Conservation (phyloP, 2,329 filamentous ascomycete genomes). For the Cladosporium sp. region DNA sequence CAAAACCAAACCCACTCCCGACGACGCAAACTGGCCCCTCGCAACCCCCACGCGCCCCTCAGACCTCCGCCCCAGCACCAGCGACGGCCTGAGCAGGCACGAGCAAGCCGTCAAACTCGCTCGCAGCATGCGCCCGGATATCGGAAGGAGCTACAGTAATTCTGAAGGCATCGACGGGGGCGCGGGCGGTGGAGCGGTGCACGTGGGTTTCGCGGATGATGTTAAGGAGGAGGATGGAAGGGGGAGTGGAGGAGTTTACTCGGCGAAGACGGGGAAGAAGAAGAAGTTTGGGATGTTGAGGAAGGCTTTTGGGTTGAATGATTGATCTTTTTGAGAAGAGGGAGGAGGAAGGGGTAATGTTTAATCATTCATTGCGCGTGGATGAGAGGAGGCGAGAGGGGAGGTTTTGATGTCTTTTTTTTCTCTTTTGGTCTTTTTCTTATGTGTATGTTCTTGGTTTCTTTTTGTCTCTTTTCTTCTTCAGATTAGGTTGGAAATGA, state of each 20-base stretch:
- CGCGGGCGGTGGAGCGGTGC: neutral
- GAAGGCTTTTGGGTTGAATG: constrained; percentile 58
- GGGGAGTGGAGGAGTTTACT: constrained; percentile 26
- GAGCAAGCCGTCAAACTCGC: constrained; percentile 23
- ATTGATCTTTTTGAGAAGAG: constrained; percentile 34
- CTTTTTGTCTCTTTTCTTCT: too few species aligned
- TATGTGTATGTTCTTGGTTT: neutral
- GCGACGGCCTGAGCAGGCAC: constrained; percentile 24
- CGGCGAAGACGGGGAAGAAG: constrained; percentile 41
- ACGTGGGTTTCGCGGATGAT: constrained; percentile 11
- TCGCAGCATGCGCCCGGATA: constrained; percentile 22
- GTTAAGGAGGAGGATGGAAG: constrained; percentile 18
- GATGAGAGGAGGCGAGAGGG: neutral
- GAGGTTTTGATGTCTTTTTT: neutral
- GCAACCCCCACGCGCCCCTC: constrained; percentile 23
- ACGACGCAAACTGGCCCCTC: constrained; percentile 44
- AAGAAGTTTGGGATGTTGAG: constrained; percentile 66
- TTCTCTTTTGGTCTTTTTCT: neutral
- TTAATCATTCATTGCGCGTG: neutral
- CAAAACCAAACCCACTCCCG: neutral
- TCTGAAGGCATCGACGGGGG: constrained; percentile 14
- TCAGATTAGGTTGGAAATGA: too few species aligned
- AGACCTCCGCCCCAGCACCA: constrained; percentile 27
- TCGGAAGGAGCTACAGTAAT: constrained; percentile 14
- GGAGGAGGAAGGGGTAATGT: constrained; percentile 2